Percentiles rank a stretch among this genome's conserved stretches.
phyloP scores from a whole-genome alignment of 345 rosid species.

The Linum usitatissimum region DNA sequence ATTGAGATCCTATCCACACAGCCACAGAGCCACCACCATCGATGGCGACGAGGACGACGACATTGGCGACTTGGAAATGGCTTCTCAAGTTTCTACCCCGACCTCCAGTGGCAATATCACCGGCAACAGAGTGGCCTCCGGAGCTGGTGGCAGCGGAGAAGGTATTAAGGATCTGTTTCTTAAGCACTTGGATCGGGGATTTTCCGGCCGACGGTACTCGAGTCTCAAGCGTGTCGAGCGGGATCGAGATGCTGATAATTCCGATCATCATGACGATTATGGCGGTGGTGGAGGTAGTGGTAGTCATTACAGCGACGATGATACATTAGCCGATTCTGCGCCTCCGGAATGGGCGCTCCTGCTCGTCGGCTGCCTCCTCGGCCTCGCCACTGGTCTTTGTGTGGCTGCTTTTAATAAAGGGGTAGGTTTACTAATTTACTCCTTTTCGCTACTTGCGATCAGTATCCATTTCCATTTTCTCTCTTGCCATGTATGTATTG shows the following conservation, averaged over 20 bases:
- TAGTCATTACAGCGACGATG: conserved; percentile 24
- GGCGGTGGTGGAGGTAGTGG: conserved; percentile 14
- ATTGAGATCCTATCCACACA: neutral
- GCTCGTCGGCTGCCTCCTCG: conserved; percentile 81
- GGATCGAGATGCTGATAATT: conserved; percentile 15
- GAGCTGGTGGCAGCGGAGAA: conserved; percentile 10
- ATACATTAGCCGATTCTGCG: conserved; percentile 58
- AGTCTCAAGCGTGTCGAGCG: conserved; percentile 39
- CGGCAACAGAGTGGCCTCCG: neutral
- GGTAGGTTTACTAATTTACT: conserved; percentile 25
- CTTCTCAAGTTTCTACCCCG: neutral
- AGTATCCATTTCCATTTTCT: neutral
- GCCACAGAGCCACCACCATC: too few species aligned
- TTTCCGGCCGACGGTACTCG: conserved; percentile 40
- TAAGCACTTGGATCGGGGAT: conserved; percentile 51
- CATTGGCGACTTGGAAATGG: neutral
- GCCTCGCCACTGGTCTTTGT: conserved; percentile 80
- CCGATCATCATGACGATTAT: conserved; percentile 6
- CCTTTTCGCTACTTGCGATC: neutral
- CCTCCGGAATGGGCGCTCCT: conserved; percentile 96
- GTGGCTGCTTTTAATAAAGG: conserved; percentile 90
- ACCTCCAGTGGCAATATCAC: neutral
- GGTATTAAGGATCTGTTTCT: conserved; percentile 40
- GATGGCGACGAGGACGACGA: neutral
- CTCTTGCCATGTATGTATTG: neutral